These are phyloP conservation scores for Solanum appendiculatum DNA, from an alignment of 257 asterid genomes.

Conservation along the genomic window DNA sequence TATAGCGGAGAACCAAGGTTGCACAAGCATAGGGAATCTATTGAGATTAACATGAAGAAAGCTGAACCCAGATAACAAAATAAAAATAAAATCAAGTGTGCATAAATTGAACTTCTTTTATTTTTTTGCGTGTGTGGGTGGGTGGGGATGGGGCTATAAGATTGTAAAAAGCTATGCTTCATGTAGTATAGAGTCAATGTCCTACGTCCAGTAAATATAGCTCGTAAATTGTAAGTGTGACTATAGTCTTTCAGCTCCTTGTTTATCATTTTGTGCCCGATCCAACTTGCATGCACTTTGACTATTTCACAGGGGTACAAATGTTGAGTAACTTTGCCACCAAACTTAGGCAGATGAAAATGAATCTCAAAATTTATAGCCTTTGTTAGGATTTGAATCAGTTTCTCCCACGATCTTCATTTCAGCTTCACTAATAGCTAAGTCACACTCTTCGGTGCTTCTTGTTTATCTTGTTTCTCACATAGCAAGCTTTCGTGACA, in stretches of 20 bases:
- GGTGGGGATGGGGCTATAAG: background rate
- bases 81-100: background rate
- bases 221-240: background rate
- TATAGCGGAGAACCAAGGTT: background rate
- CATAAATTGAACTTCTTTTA: background rate
- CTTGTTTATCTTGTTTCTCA: background rate
- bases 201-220: background rate
- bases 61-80: background rate
- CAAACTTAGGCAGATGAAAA: background rate
- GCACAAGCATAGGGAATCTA: background rate
- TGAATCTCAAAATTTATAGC: background rate
- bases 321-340: background rate
- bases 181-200: background rate
- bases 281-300: background rate
- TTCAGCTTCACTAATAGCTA: background rate
- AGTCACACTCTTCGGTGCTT: background rate
- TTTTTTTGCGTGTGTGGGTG: background rate
- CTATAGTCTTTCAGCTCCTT: background rate
- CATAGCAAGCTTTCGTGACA: too few species aligned
- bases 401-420: background rate
- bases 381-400: background rate
- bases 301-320: background rate
- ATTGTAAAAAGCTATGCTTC: background rate
- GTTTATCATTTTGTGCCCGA: background rate
- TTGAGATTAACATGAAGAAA: background rate